Evolutionary conservation across 2,329 filamentous ascomycete species (phyloP).

Genomic region (Trichophyton equinum): DNA sequence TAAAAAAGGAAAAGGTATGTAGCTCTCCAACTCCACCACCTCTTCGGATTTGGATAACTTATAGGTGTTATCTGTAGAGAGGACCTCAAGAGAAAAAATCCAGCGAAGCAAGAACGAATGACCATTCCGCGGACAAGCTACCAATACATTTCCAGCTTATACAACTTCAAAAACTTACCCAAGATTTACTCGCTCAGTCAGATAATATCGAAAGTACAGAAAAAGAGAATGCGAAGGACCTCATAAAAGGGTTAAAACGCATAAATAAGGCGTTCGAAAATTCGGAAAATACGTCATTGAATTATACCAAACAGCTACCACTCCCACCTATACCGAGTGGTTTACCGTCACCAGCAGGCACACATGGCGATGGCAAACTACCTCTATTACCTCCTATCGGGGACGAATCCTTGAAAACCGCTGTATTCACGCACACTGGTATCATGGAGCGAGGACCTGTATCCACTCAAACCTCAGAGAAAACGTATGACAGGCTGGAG

Average conservation of each 20-base stretch:
- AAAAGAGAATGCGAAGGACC: neutral
- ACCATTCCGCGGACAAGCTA: neutral
- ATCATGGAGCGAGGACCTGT: slow-evolving; percentile 13
- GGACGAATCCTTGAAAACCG: slow-evolving; percentile 46
- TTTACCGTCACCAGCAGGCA: neutral
- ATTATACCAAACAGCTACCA: neutral
- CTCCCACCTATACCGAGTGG: neutral
- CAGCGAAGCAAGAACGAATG: neutral
- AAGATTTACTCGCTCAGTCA: slow-evolving; percentile 15
- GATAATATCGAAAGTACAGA: slow-evolving; percentile 8
- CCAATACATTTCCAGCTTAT: slow-evolving; percentile 13
- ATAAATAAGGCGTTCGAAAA: neutral
- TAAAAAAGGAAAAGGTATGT: slow-evolving; percentile 10
- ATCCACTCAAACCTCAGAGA: slow-evolving; percentile 19
- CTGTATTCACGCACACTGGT: slow-evolving; percentile 56
- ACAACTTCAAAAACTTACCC: slow-evolving; percentile 15
- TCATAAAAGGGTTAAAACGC: neutral
- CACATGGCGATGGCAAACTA: slow-evolving; percentile 5
- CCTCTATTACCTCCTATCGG: slow-evolving; percentile 45
- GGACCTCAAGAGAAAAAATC: neutral
- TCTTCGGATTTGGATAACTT: neutral
- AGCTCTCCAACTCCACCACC: neutral
- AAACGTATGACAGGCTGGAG: slow-evolving; percentile 70
- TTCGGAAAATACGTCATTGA: slow-evolving; percentile 5
- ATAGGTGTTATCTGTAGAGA: neutral